Evolutionary conservation across 2,329 filamentous ascomycete genomes (phyloP), one percentile per base, ranked within the genome.

Genomic region (Madurella mycetomatis): DNA sequence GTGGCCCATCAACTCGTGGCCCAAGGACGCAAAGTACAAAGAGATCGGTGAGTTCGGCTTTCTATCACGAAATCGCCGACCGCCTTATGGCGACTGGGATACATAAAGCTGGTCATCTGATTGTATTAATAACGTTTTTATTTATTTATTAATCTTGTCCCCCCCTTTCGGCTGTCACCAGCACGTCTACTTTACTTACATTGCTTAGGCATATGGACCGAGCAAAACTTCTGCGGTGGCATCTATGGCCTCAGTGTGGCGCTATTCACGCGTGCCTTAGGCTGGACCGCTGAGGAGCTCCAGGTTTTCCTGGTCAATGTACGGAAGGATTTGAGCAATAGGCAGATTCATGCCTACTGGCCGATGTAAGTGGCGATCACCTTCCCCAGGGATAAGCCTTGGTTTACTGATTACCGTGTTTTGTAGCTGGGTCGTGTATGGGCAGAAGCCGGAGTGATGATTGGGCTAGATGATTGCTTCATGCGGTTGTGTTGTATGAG

Each of bases 171-270:
- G n/a, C n/a, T n/a, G n/a, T n/a, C n/a, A n/a, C n/a, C n/a, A n/a
- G n/a, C n/a, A n/a, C n/a, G n/a, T n/a, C n/a, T n/a, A 8, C 30
- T 17, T 17, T 45, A 25, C 25, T 25, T 25, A 25, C 25, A 12
- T 25, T 45, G 17, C 31, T 44, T 51, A 44, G 59, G 67, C 9
- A 52, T 57, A 18, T 68, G 65, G 66, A 60, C 64, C 19, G 61
- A 66, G 62, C 61, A 59, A 7, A 68, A 68, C 49, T 63, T 66
- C n/a, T 53, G 59, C 41, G 60, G 61, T 9, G 66, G 64, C n/a
- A 34, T 68, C 37, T 58, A 64, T 19, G 66, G 62, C 15, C 61
- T 67, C 12, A 66, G 61, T 11, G 61, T 64, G 57, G 61, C 62
- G 5, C 55, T 65, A 8, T 49, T 68, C 17, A 65, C 61, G 0